Conservation (phyloP, 73 alveolate genomes). For the Halteria grandinella region DNA sequence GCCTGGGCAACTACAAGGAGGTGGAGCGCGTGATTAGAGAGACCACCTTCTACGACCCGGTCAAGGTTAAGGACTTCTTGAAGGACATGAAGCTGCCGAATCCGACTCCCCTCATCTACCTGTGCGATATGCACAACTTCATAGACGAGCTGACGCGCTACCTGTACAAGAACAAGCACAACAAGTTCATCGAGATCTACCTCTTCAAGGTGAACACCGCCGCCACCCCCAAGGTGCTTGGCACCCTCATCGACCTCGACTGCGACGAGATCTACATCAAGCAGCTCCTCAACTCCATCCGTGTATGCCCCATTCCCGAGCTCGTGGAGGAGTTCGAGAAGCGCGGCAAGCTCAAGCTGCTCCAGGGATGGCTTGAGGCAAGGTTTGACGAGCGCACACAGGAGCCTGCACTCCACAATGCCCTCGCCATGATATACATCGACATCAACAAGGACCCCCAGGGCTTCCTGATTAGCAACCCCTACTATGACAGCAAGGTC, state of each 20-base stretch:
- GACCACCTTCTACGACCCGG: conserved; percentile 94
- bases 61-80: conserved; percentile 98
- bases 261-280: conserved; percentile 95
- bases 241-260: conserved; percentile 96
- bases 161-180: conserved; percentile 95
- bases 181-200: conserved; percentile 97
- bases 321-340: conserved; percentile 95
- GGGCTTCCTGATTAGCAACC: conserved; percentile 96
- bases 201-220: conserved; percentile 94
- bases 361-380: conserved; percentile 98
- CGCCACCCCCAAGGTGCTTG: conserved; percentile 98
- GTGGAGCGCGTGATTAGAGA: conserved; percentile 99
- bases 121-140: conserved; percentile 98
- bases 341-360: conserved; percentile 96
- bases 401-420: conserved; percentile 97
- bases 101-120: conserved; percentile 99
- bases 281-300: conserved; percentile 90
- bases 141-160: conserved; percentile 98
- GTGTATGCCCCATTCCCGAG: conserved; percentile 94
- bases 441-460: conserved; percentile 97
- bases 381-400: conserved; percentile 99
- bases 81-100: conserved; percentile 96
- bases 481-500: conserved; percentile 97
- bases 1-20: conserved; percentile 96
- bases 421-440: conserved; percentile 97